A percentile compares a stretch with the other conserved stretches of the same genome.
These are phyloP conservation scores for Ceratocystiopsis sp. DNA, from an alignment of 2,329 filamentous ascomycete species.

Conservation along the genomic window DNA sequence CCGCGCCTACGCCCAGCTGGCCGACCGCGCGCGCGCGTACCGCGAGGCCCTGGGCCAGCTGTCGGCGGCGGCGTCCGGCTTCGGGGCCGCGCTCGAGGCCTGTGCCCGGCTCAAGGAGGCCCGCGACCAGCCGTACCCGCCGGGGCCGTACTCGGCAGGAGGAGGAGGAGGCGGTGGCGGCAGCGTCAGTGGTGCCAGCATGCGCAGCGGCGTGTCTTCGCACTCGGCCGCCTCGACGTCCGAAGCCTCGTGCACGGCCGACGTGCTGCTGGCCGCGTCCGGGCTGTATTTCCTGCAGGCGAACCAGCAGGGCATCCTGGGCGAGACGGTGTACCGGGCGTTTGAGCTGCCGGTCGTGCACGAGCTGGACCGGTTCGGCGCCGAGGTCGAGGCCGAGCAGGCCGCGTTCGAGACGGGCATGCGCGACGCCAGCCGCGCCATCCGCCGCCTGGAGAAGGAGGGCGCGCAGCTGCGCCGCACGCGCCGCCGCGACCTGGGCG, in stretches of 20 bases:
- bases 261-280: slow-evolving; percentile 42
- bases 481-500: slow-evolving; percentile 40
- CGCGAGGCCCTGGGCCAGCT: slow-evolving; percentile 43
- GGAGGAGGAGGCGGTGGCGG: slow-evolving; percentile 12
- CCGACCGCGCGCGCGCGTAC: slow-evolving; percentile 46
- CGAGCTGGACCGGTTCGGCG: slow-evolving; percentile 49
- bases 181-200: slow-evolving; percentile 9
- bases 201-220: slow-evolving; percentile 9
- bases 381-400: slow-evolving; percentile 47
- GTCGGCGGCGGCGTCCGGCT: slow-evolving; percentile 43
- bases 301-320: slow-evolving; percentile 54
- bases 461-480: slow-evolving; percentile 41
- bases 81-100: slow-evolving; percentile 47
- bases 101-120: slow-evolving; percentile 54
- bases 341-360: slow-evolving; percentile 55
- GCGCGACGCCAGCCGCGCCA: slow-evolving; percentile 38
- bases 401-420: slow-evolving; percentile 39
- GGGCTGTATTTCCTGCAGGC: slow-evolving; percentile 51
- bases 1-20: slow-evolving; percentile 42
- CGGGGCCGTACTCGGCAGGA: slow-evolving; percentile 12
- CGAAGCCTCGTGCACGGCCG: slow-evolving; percentile 39
- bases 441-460: slow-evolving; percentile 47
- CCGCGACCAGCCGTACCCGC: slow-evolving; percentile 37
- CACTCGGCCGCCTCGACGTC: slow-evolving; percentile 25
- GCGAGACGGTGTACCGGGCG: slow-evolving; percentile 48